A percentile compares a stretch with the other conserved stretches of the same genome.
phyloP scores from a whole-genome alignment of 345 rosid species.

The Arabidopsis thaliana region DNA sequence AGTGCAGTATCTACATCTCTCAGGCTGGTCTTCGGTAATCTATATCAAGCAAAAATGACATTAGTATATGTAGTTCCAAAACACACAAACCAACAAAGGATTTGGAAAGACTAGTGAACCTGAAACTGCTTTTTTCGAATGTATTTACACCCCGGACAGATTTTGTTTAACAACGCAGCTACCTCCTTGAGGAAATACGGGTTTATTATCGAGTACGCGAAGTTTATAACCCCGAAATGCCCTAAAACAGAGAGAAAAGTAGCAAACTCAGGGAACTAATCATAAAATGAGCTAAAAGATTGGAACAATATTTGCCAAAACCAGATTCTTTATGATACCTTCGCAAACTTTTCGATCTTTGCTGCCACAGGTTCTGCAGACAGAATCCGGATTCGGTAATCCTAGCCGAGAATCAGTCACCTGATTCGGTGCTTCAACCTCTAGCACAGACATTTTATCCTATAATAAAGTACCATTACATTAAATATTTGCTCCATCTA shows the following conservation, averaged over 20 bases:
- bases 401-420: conserved; percentile 80
- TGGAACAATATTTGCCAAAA: conserved; percentile 9
- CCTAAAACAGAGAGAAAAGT: conserved; percentile 51
- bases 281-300: neutral
- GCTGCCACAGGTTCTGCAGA: conserved; percentile 76
- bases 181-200: conserved; percentile 79
- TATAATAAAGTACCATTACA: conserved; percentile 40
- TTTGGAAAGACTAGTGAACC: conserved; percentile 29
- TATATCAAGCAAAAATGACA: conserved; percentile 46
- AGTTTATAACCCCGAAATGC: conserved; percentile 77
- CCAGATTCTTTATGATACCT: conserved; percentile 53
- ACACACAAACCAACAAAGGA: neutral
- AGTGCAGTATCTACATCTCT: conserved; percentile 77
- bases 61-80: neutral
- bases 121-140: conserved; percentile 54
- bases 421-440: conserved; percentile 54
- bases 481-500: conserved; percentile 6
- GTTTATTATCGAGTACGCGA: conserved; percentile 58
- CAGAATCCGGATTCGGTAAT: conserved; percentile 66
- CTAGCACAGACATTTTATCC: conserved; percentile 60
- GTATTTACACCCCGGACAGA: conserved; percentile 91
- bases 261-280: neutral
- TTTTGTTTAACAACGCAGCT: conserved; percentile 64
- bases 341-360: conserved; percentile 65
- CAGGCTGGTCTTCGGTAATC: conserved; percentile 50